A percentile compares a stretch with the other conserved stretches of the same genome.
phyloP scores from a whole-genome alignment of 345 rosid genomes.

The Gossypium rotundifolium region DNA sequence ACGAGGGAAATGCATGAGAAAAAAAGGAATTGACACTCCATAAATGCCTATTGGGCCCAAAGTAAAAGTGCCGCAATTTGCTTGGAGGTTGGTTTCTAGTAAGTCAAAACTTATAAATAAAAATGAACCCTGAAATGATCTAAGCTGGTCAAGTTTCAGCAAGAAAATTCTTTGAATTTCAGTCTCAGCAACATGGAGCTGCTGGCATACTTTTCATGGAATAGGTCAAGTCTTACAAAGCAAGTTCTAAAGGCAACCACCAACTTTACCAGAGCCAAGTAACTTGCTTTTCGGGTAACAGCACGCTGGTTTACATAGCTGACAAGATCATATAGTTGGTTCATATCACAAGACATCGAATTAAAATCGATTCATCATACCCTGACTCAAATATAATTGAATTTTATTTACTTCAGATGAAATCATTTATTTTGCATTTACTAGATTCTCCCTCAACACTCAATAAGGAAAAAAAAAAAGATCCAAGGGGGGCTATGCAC shows the following conservation, averaged over 20 bases:
- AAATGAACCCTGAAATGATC: too few species aligned
- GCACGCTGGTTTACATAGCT: background rate
- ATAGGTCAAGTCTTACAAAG: background rate
- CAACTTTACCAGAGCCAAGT: background rate
- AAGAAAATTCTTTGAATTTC: background rate
- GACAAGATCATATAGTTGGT: background rate
- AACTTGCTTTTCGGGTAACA: background rate
- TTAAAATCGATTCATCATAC: too few species aligned
- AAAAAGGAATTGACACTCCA: background rate
- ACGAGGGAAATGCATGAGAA: background rate
- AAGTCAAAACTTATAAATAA: too few species aligned
- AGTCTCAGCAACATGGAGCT: background rate
- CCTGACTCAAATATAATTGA: too few species aligned
- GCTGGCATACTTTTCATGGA: background rate
- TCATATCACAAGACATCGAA: too few species aligned
- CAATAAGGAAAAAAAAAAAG: background rate
- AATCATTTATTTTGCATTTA: too few species aligned
- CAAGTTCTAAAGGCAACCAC: background rate
- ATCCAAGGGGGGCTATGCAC: background rate
- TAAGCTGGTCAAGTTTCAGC: background rate
- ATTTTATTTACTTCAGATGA: too few species aligned
- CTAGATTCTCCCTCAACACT: background rate
- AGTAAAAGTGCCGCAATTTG: too few species aligned
- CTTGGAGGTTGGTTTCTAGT: too few species aligned
- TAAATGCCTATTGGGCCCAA: background rate